phyloP scores from a whole-genome alignment of 306 rosid species.

The Rubus parviflorus region DNA sequence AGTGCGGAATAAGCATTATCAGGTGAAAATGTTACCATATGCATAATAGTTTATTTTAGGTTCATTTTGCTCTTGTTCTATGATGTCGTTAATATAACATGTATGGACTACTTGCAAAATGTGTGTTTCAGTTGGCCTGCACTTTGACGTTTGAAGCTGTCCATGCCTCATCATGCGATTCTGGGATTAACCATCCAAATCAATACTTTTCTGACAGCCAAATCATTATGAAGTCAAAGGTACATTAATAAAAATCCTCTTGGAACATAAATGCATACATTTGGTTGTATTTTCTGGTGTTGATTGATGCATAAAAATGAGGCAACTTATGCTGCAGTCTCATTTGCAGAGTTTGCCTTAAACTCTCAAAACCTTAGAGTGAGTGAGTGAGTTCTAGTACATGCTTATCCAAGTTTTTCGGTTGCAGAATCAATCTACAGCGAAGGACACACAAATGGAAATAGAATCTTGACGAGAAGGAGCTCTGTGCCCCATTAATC shows the following conservation, averaged over 20 bases:
- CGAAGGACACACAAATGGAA: slow-evolving; percentile 11
- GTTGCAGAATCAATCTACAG: slow-evolving; percentile 59
- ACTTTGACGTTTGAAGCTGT: slow-evolving; percentile 91
- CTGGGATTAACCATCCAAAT: slow-evolving; percentile 99
- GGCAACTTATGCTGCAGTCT: background rate
- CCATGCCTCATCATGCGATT: slow-evolving; percentile 65
- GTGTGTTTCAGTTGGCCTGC: slow-evolving; percentile 76
- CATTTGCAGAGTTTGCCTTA: background rate
- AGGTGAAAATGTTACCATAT: slow-evolving; percentile 42
- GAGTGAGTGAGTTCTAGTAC: background rate
- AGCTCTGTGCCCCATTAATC: background rate
- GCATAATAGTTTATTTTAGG: slow-evolving; percentile 24
- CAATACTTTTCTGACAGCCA: slow-evolving; percentile 89
- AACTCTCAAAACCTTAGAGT: background rate
- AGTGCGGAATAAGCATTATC: slow-evolving; percentile 88
- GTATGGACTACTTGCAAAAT: slow-evolving; percentile 29
- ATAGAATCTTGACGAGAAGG: background rate
- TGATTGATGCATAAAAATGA: background rate
- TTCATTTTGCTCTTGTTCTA: slow-evolving; percentile 14
- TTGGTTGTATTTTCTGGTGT: background rate
- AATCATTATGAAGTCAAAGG: slow-evolving; percentile 61
- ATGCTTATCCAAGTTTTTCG: slow-evolving; percentile 22
- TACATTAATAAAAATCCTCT: slow-evolving; percentile 10
- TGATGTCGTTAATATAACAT: slow-evolving; percentile 19
- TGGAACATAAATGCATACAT: background rate